Conservation (phyloP, 2,329 filamentous ascomycete species). For the Septoria linicola region DNA sequence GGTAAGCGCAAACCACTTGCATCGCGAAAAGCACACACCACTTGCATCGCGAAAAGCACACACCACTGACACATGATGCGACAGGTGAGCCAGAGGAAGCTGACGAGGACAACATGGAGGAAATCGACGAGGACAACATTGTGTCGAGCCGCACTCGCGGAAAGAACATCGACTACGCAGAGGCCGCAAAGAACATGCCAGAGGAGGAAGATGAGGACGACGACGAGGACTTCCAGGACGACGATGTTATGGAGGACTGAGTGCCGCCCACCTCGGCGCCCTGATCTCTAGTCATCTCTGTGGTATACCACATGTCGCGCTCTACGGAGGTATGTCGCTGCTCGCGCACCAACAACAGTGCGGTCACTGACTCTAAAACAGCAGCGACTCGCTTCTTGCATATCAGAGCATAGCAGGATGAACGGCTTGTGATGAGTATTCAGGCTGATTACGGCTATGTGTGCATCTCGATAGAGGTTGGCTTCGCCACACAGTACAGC, state of each 20-base stretch:
- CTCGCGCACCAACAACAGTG: background rate
- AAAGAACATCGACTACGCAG: slow-evolving; percentile 87
- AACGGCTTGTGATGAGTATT: slow-evolving; percentile 9
- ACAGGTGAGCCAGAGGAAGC: slow-evolving; percentile 61
- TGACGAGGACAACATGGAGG: slow-evolving; percentile 79
- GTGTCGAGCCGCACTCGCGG: slow-evolving; percentile 82
- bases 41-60: background rate
- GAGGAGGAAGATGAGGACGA: slow-evolving; percentile 77
- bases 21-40: background rate
- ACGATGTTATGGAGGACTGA: slow-evolving; percentile 46
- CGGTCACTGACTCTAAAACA: background rate
- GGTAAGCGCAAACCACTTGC: slow-evolving; percentile 9
- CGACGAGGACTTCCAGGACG: slow-evolving; percentile 66
- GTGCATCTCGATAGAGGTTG: slow-evolving; percentile 1
- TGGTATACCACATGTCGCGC: background rate
- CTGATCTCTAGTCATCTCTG: slow-evolving; percentile 1
- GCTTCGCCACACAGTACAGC: slow-evolving; percentile 5
- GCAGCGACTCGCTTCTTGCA: slow-evolving; percentile 11
- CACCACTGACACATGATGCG: slow-evolving; percentile 4
- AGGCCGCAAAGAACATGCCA: slow-evolving; percentile 77
- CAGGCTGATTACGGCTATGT: slow-evolving; percentile 4
- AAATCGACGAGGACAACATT: slow-evolving; percentile 89
- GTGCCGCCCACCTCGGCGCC: background rate
- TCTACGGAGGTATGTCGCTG: background rate
- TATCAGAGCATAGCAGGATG: slow-evolving; percentile 6